These are phyloP conservation scores for Lathyrus tuberosus DNA, from an alignment of 306 rosid species.

Conservation along the genomic window DNA sequence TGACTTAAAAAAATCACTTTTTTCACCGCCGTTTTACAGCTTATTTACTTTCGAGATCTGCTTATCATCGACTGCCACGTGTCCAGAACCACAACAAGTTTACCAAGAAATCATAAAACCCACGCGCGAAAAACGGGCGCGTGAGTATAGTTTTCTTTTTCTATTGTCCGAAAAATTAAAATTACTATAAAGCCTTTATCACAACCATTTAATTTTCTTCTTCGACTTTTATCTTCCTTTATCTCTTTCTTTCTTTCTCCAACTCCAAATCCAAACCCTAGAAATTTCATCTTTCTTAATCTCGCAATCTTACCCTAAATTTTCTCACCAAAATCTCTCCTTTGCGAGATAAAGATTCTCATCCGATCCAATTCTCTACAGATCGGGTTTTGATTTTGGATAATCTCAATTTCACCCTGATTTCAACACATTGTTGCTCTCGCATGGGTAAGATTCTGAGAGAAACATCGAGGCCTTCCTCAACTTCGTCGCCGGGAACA, in stretches of 20 bases:
- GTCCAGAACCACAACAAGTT: neutral
- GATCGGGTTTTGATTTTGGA: constrained; percentile 40
- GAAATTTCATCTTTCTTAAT: constrained; percentile 40
- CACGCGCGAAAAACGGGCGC: constrained; percentile 28
- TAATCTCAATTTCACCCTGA: neutral
- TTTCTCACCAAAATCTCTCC: constrained; percentile 44
- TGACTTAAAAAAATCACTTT: constrained; percentile 19
- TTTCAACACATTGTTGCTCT: constrained; percentile 16
- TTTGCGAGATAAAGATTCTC: constrained; percentile 21
- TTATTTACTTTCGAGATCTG: neutral
- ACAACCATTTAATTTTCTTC: neutral
- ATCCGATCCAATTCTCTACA: constrained; percentile 24
- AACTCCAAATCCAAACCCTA: constrained; percentile 40
- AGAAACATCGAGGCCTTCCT: constrained; percentile 62
- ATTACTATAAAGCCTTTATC: constrained; percentile 3
- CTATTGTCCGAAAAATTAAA: constrained; percentile 1
- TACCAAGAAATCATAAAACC: neutral
- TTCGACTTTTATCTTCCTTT: neutral
- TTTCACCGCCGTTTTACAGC: neutral
- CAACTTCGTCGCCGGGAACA: constrained; percentile 43
- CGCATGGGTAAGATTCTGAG: constrained; percentile 73
- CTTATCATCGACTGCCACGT: constrained; percentile 27
- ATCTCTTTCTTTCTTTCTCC: neutral
- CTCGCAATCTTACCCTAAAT: constrained; percentile 50
- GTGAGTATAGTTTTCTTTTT: constrained; percentile 9